Evolutionary conservation across 148 eudicot species (phyloP), one percentile per base, ranked within the genome.

Genomic region (Tetragonia tetragonoides): DNA sequence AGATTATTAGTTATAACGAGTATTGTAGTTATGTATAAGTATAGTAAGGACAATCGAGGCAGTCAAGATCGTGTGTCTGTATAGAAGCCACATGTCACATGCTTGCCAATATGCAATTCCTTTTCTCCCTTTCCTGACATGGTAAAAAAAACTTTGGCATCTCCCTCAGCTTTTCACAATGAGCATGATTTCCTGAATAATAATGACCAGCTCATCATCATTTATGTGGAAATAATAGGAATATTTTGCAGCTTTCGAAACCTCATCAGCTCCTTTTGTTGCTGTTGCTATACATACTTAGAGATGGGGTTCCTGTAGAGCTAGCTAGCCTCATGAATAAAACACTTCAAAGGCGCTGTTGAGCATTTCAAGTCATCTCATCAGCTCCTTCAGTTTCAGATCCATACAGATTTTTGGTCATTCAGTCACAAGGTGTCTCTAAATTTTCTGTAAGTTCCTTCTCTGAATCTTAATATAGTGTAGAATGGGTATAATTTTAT

Each of bases 1-100:
- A 12, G 41, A 42, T 18, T 1, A 38, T 28, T 14, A 10, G 53
- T 21, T 3, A 1, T 39, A 21, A 38, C 12, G n/a, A 38, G 23
- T 67, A 40, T n/a, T 2, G 10, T 71, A 28, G 10, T 46, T 24
- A 70, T 37, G 42, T 64, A 37, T 28, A 64, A 14, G 40, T 71
- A 14, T 15, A 71, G 40, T 28, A 49, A 71, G 57, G 47, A 72
- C 64, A 72, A 57, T 37, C 28, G 28, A 54, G 75, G n/a, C 10
- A 78, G 39, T 65, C 21, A 70, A 73, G 74, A 24, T 72, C 42
- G 61, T 69, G 84, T 81, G 84, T 77, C 62, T 66, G 12, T 15
- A 80, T 66, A 72, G 77, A 77, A 54, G 72, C 84, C 84, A 81
- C 77, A 76, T 62, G 80, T 77, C 84, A 84, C 80, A 78, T 84